Evolutionary conservation across 805 yeast species (phyloP).

Genomic region (Metschnikowia cerradonensis): DNA sequence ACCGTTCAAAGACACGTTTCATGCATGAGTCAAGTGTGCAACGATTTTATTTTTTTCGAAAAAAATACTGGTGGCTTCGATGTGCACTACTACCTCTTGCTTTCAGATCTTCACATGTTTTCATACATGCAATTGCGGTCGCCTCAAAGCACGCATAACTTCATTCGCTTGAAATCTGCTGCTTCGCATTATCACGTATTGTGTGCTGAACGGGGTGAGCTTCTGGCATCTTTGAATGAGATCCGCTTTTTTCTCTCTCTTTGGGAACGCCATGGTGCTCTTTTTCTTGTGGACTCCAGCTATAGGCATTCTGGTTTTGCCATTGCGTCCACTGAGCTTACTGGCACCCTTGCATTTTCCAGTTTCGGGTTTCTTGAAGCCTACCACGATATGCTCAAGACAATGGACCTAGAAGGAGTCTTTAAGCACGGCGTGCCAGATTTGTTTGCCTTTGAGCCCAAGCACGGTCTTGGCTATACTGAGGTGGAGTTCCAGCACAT

Average conservation of each 20-base stretch:
- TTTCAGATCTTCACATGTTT: conserved; percentile 14
- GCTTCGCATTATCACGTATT: conserved; percentile 8
- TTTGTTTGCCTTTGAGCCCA: conserved; percentile 1
- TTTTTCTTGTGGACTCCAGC: conserved; percentile 5
- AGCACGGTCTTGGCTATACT: neutral
- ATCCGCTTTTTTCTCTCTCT: conserved; percentile 6
- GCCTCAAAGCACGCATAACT: conserved; percentile 2
- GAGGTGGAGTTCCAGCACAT: neutral
- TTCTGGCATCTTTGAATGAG: conserved; percentile 2
- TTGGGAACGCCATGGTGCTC: conserved; percentile 8
- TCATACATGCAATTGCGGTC: conserved; percentile 6
- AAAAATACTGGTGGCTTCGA: neutral
- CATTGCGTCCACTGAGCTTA: neutral
- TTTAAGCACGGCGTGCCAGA: conserved; percentile 3
- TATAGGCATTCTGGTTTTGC: neutral
- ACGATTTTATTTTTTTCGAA: conserved; percentile 1
- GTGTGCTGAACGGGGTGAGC: neutral
- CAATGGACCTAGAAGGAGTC: conserved; percentile 1
- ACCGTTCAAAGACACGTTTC: conserved; percentile 7
- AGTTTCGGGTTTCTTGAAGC: neutral
- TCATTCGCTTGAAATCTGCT: conserved; percentile 11
- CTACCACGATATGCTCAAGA: conserved; percentile 7
- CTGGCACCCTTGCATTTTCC: neutral
- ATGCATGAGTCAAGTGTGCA: conserved; percentile 6
- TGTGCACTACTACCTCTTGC: conserved; percentile 10